These are phyloP conservation scores for Vigna mungo DNA, from an alignment of 306 rosid species.

Conservation along the genomic window DNA sequence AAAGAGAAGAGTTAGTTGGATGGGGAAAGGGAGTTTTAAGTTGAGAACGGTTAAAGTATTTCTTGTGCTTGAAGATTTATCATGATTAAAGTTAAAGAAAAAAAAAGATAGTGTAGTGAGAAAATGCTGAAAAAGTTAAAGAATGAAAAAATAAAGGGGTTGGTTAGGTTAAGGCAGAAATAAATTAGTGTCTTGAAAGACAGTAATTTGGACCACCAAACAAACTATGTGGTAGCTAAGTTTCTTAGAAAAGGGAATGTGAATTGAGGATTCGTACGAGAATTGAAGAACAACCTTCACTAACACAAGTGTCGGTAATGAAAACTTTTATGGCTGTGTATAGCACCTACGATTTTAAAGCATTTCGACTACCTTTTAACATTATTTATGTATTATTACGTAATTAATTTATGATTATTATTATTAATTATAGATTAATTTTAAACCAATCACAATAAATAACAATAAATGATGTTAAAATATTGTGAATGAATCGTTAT, in stretches of 20 bases:
- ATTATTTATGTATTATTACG: too few species aligned
- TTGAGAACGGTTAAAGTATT: not conserved
- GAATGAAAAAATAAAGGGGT: not conserved
- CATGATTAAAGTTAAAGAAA: not conserved
- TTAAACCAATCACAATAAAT: too few species aligned
- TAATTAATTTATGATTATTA: too few species aligned
- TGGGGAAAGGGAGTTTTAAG: too few species aligned
- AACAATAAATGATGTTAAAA: too few species aligned
- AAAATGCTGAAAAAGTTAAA: constrained; percentile 5
- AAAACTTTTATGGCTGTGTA: not conserved
- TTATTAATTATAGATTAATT: too few species aligned
- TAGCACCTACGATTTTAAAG: not conserved
- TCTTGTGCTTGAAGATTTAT: constrained; percentile 14
- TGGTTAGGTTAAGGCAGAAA: not conserved
- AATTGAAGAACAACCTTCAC: not conserved
- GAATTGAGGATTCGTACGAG: not conserved
- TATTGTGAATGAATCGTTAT: too few species aligned
- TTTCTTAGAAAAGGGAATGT: not conserved
- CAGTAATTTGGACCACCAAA: constrained; percentile 19
- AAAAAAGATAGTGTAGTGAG: not conserved
- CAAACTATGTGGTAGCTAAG: not conserved
- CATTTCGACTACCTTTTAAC: too few species aligned
- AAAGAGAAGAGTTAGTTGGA: not conserved
- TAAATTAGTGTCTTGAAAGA: not conserved
- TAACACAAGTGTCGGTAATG: not conserved